Evolutionary conservation across 164 flowering plant genomes (phyloP).

Genomic region (Vitis rupestris): DNA sequence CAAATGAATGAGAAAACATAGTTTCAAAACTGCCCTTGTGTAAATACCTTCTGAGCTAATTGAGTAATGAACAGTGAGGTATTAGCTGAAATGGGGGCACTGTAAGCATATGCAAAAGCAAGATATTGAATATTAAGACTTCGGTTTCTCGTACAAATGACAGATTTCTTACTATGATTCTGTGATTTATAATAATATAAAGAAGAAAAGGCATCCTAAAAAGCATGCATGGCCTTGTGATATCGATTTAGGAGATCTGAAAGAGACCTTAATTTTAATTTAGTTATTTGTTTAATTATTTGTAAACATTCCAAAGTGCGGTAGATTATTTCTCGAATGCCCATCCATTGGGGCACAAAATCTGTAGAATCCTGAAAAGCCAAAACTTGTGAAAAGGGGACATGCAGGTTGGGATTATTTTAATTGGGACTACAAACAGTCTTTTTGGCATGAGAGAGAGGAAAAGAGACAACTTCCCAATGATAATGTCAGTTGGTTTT

Average conservation of each 20-base stretch:
- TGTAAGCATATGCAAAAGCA: background rate
- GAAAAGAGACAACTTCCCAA: background rate
- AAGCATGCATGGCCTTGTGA: conserved; percentile 13
- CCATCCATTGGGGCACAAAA: conserved; percentile 13
- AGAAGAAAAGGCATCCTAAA: background rate
- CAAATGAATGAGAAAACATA: conserved; percentile 4
- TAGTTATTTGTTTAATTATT: conserved; percentile 5
- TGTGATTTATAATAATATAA: background rate
- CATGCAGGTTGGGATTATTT: background rate
- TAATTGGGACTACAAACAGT: conserved; percentile 1
- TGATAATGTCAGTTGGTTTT: background rate
- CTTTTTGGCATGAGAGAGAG: background rate
- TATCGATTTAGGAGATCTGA: conserved; percentile 6
- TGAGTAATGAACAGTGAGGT: conserved; percentile 6
- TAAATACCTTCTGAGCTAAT: conserved; percentile 3
- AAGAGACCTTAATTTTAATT: conserved; percentile 15
- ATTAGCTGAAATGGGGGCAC: background rate
- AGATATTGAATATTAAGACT: background rate
- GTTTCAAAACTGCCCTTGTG: conserved; percentile 5
- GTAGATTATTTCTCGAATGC: conserved; percentile 9
- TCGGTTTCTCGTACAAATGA: background rate
- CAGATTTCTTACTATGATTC: background rate
- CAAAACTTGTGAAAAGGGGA: conserved; percentile 8
- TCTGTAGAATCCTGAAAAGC: conserved; percentile 21
- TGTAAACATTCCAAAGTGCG: conserved; percentile 4